Base-by-base conservation (phyloP, 2,329 filamentous ascomycete genomes). In the Elsinoe ampelina region DNA sequence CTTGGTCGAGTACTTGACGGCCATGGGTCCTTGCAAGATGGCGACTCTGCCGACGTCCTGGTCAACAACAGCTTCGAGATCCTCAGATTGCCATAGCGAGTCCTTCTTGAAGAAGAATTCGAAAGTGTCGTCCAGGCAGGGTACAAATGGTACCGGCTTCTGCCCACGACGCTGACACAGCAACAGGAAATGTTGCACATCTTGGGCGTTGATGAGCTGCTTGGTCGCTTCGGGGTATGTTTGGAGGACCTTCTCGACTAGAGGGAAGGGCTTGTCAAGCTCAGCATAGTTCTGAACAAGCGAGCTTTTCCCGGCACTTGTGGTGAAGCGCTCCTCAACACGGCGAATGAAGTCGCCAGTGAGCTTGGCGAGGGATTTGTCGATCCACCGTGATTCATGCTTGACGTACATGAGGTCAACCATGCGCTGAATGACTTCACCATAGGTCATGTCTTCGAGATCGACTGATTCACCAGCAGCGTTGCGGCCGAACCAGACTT, bases 51-150 rank as follows among this genome's bases (percentile, higher is more conserved):
- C 91, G 58, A 98, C 93, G 69, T 98, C 95, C 73, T 97, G 93
- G 64, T 80, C 92, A 60, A 96, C 91, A 58, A 98, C 91, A 55
- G 93, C 93, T 67, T 95, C 92, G 10, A 98, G 79, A 67, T 98
- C 93, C 73, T 98, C 93, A 1, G 93, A 97, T 74, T 98, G 93
- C 93, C 93, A 98, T 6, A 98, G 81, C 1, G 93, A 98, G 72
- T 98, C 93, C 78, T 98, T 98, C 84, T 98, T 98, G 85, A 98
- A 98, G 78, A 89, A 98, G 75, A 95, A 95, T 70, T 98, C 93
- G 63, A 98, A 98, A 70, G 92, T 95, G 61, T 95, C 90, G 66
- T 98, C 93, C 19, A 98, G 80, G n/a, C 87, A 80, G 4, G 93
- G 93, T 30, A 98, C 91, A 69, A 98, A 98, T 0, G 92, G 93